Percentiles rank a stretch among this genome's conserved stretches.
These are phyloP conservation scores for Pseudomonodictys pantanalensis DNA, from an alignment of 495 filamentous ascomycete genomes.

Conservation along the genomic window DNA sequence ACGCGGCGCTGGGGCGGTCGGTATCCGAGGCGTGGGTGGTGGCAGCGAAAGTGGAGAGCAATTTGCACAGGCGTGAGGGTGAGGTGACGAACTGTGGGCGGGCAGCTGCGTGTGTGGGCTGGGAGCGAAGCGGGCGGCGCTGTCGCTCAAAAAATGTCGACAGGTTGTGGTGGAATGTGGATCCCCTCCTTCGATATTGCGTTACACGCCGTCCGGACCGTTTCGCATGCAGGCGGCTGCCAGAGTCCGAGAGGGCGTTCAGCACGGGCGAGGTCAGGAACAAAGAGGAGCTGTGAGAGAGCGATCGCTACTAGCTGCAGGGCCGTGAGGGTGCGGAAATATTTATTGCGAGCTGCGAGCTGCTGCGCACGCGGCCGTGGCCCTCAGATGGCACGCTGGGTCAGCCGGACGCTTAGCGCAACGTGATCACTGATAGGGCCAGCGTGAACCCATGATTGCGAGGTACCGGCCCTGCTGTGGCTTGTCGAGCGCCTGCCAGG, in stretches of 20 bases:
- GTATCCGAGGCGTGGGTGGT: slow-evolving; percentile 6
- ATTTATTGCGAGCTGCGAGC: slow-evolving; percentile 18
- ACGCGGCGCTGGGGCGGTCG: slow-evolving; percentile 2
- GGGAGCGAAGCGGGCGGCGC: slow-evolving; percentile 2
- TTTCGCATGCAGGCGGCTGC: slow-evolving; percentile 29
- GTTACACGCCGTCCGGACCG: slow-evolving; percentile 22
- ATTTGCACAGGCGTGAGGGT: neutral
- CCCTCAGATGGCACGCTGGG: slow-evolving; percentile 13
- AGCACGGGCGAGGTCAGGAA: neutral
- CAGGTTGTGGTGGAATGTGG: slow-evolving; percentile 21
- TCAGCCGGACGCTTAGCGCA: slow-evolving; percentile 29
- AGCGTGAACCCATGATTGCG: neutral
- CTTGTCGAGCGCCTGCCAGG: neutral
- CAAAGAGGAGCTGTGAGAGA: neutral
- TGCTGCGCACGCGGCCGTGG: slow-evolving; percentile 1
- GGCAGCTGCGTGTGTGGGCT: neutral
- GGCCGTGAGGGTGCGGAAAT: slow-evolving; percentile 1
- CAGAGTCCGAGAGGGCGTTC: neutral
- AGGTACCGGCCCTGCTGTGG: slow-evolving; percentile 7
- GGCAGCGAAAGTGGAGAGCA: neutral
- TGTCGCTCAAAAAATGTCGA: slow-evolving; percentile 25
- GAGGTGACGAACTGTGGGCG: neutral
- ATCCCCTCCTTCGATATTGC: slow-evolving; percentile 31
- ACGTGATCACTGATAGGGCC: slow-evolving; percentile 14
- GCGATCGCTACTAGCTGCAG: neutral